Evolutionary conservation across 179 eudicot species (phyloP), one percentile per base, ranked within the genome.

Genomic region (Silene vulgaris): DNA sequence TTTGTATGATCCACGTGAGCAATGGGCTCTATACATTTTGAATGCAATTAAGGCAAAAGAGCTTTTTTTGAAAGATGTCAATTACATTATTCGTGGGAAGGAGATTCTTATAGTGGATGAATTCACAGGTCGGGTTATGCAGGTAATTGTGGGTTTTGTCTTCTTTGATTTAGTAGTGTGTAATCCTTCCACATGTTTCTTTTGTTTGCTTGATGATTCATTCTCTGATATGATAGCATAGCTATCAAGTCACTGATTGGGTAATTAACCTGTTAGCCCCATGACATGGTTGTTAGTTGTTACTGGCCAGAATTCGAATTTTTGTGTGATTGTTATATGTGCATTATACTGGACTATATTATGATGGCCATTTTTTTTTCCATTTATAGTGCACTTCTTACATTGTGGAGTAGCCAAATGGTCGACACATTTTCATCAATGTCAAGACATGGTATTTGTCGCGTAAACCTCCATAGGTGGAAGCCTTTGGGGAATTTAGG

Each of bases 61-160:
- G 84, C 96, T 96, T 73, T 96, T 96, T 76, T 87, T 96, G 43
- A 90, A 82, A 85, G 97, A 96, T 69, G 99, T 96, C 81, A 93
- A 93, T 80, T 96, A 96, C 79, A 96, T 96, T 43, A 81, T 93
- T 75, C 94, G 97, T 78, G 96, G 90, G 79, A 93, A 91, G 81
- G 99, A 93, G 84, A 90, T 93, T 68, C 97, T 93, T 78, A 96
- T 96, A 70, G 99, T 96, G 73, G 97, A 96, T 77, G 99, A 96
- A 85, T 96, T 96, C 80, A 93, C 97, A 80, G 99, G 99, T 60
- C 96, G 99, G 65, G 97, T 96, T 65, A 96, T 96, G 99, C 97
- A 93, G 99, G 97, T 95, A 80, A 71, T 26, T 21, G 3, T 48
- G 1, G 4, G 11, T 20, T 9, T 2, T 26, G 29, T 3, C 50